These are phyloP conservation scores for Blastocystis sp. DNA, from an alignment of 352 stramenopile genomes.

Conservation along the genomic window DNA sequence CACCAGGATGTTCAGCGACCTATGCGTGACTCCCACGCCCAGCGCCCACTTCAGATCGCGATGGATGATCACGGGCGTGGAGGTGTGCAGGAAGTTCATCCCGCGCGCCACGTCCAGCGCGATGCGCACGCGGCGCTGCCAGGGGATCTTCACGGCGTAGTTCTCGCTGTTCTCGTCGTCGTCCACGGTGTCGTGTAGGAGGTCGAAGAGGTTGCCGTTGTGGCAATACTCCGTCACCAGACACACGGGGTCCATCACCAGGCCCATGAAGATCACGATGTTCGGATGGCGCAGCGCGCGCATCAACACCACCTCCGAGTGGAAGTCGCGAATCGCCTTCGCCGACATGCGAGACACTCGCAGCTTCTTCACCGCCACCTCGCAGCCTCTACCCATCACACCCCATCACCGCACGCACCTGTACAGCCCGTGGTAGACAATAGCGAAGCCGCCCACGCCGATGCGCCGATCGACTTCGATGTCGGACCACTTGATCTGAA, in stretches of 20 bases:
- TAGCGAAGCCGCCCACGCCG: conserved; percentile 58
- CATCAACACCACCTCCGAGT: conserved; percentile 73
- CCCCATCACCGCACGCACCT: background rate
- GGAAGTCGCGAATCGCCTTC: conserved; percentile 72
- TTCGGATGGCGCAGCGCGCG: conserved; percentile 71
- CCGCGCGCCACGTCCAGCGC: conserved; percentile 81
- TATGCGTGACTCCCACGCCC: background rate
- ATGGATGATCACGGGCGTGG: conserved; percentile 81
- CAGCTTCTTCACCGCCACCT: conserved; percentile 69
- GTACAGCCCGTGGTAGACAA: conserved; percentile 67
- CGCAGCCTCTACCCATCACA: conserved; percentile 30
- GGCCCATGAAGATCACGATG: conserved; percentile 81
- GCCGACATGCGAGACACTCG: conserved; percentile 60
- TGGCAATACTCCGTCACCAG: conserved; percentile 69
- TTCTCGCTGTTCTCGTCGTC: conserved; percentile 44
- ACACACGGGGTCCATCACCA: conserved; percentile 83
- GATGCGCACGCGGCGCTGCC: conserved; percentile 81
- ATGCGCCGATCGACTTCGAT: conserved; percentile 46
- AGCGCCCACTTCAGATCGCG: conserved; percentile 79
- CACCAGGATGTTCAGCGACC: conserved; percentile 81
- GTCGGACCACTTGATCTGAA: conserved; percentile 61
- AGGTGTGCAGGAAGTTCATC: conserved; percentile 86
- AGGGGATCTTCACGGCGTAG: conserved; percentile 79
- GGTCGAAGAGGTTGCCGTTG: conserved; percentile 63
- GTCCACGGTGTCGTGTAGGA: conserved; percentile 58